These are phyloP conservation scores for Candida bentonensis DNA, from an alignment of 805 yeast species.

Conservation along the genomic window DNA sequence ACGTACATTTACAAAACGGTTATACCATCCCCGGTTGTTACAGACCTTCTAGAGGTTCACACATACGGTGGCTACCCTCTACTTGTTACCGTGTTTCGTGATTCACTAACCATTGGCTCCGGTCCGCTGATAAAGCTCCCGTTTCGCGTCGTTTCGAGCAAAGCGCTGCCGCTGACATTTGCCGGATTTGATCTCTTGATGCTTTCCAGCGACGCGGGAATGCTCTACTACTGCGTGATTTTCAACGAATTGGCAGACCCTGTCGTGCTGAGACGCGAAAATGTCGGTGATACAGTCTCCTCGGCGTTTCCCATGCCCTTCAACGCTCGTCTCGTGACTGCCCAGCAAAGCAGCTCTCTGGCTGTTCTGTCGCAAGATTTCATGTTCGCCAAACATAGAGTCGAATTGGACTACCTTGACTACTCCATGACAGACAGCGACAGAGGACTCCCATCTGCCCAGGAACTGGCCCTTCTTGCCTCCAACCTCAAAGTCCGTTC, in stretches of 20 bases:
- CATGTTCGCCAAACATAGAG: neutral
- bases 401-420: neutral
- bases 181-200: neutral
- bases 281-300: neutral
- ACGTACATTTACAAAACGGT: neutral
- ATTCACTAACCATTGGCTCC: neutral
- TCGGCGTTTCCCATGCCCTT: conserved; percentile 1
- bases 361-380: conserved; percentile 1
- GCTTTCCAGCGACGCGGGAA: neutral
- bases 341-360: neutral
- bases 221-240: neutral
- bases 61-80: neutral
- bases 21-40: neutral
- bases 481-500: neutral
- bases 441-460: neutral
- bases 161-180: neutral
- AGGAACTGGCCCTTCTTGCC: neutral
- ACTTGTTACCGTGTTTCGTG: neutral
- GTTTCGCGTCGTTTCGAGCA: neutral
- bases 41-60: neutral
- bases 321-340: neutral
- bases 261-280: neutral
- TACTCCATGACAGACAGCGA: neutral
- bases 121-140: neutral
- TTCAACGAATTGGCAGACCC: neutral